Base-by-base conservation (phyloP, 768 basidiomycete genomes). In the Lactifluus subvellereus region DNA sequence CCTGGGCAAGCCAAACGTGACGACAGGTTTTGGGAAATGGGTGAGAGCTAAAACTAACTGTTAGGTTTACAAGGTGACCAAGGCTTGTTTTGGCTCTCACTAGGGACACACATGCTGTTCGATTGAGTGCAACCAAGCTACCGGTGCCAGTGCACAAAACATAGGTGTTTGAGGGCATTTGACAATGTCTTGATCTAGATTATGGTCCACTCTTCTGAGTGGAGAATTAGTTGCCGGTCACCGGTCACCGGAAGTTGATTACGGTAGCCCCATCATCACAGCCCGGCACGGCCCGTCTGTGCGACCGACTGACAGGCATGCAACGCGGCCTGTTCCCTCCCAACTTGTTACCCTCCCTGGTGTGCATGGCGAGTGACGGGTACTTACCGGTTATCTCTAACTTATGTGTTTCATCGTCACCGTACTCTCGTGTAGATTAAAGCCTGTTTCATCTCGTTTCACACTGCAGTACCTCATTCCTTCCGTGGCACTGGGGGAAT, bases 341-440 rank as follows among this genome's bases (percentile, higher is more conserved):
- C 38, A 55, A 22, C 27, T 18, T 30, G 38, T 40, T 16, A 30
- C 40, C 20, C 38, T 30, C 14, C 55, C 54, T 43, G 27, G 54
- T 51, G 50, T 22, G 40, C 54, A 55, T 16, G 37, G 27, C 54
- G 32, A 43, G 54, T 13, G 22, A 18, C 30, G 11, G 55, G 18
- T 30, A 56, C 60, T 58, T n/a, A 57, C 61, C 51, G 16, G 33
- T 45, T 42, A 42, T 13, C 60, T 55, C 47, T 10, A 20, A 18
- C 13, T 22, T 22, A 32, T 40, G 33, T 61, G 54, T 53, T 62
- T 62, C 61, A 51, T 56, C 60, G 60, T 62, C 48, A 60, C 52
- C 16, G 22, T 48, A 22, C 38, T 20, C 38, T 37, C 35, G 22
- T 54, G 22, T 40, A 8, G 38, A 37, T 27, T 6, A 37, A 48